Evolutionary conservation across 805 yeast species (phyloP).

Genomic region (Candida palmyrensis): DNA sequence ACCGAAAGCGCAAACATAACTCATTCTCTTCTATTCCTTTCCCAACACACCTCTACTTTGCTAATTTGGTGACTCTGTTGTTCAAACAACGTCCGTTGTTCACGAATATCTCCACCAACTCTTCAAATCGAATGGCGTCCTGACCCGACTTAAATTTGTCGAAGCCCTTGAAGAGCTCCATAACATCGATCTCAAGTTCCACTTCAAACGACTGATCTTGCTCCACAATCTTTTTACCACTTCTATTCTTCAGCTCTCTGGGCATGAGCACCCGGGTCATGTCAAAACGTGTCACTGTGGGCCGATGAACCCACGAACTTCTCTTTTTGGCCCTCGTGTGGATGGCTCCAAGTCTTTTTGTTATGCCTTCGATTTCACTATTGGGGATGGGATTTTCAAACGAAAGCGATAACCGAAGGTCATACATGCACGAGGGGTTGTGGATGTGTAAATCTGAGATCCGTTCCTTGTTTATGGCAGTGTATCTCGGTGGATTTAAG

Average conservation of each 20-base stretch:
- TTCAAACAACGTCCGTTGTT: conserved; percentile 41
- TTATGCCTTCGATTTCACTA: conserved; percentile 46
- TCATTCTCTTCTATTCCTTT: no score
- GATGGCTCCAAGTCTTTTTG: conserved; percentile 48
- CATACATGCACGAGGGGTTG: conserved; percentile 74
- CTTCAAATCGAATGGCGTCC: conserved; percentile 37
- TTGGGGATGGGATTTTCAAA: conserved; percentile 70
- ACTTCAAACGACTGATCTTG: conserved; percentile 33
- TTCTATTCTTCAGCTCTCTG: conserved; percentile 28
- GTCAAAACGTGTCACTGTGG: conserved; percentile 69
- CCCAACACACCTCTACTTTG: conserved; percentile 14
- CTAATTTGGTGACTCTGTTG: conserved; percentile 38
- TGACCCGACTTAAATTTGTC: conserved; percentile 35
- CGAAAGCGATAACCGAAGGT: conserved; percentile 69
- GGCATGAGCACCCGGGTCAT: conserved; percentile 54
- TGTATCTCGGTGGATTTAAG: conserved; percentile 60
- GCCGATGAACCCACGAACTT: conserved; percentile 64
- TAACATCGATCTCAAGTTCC: conserved; percentile 37
- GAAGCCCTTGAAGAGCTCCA: conserved; percentile 36
- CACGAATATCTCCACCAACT: conserved; percentile 39
- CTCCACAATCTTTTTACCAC: conserved; percentile 31
- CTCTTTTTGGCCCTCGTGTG: conserved; percentile 68
- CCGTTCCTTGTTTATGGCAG: conserved; percentile 68
- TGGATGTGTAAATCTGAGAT: conserved; percentile 67
- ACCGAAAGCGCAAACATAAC: no score